Conservation (phyloP, 2,329 filamentous ascomycete species). For the Myriosclerotinia duriaeana region DNA sequence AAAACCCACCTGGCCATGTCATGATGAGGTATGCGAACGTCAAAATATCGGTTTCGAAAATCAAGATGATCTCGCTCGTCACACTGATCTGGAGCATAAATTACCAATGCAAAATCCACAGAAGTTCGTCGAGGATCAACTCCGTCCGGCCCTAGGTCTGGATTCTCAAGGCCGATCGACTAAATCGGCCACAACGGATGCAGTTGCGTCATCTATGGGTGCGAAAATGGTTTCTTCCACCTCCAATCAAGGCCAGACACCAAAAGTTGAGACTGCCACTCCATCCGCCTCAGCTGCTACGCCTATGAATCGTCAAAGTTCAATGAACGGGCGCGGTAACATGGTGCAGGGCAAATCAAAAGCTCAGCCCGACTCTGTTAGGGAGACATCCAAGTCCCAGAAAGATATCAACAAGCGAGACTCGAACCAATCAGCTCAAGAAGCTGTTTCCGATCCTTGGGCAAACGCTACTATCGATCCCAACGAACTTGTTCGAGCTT, state of each 20-base stretch:
- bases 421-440: slow-evolving; percentile 36
- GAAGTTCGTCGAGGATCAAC: slow-evolving; percentile 52
- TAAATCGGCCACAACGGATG: slow-evolving; percentile 24
- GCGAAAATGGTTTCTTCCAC: slow-evolving; percentile 36
- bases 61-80: slow-evolving; percentile 54
- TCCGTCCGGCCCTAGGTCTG: slow-evolving; percentile 52
- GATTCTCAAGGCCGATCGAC: slow-evolving; percentile 49
- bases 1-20: slow-evolving; percentile 44
- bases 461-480: slow-evolving; percentile 54
- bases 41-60: slow-evolving; percentile 51
- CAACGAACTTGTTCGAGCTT: slow-evolving; percentile 48
- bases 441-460: slow-evolving; percentile 40
- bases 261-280: slow-evolving; percentile 42
- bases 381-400: slow-evolving; percentile 32
- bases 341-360: slow-evolving; percentile 29
- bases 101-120: slow-evolving; percentile 56
- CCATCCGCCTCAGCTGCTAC: slow-evolving; percentile 43
- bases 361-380: slow-evolving; percentile 26
- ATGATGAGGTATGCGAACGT: slow-evolving; percentile 56
- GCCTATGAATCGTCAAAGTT: slow-evolving; percentile 50
- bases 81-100: slow-evolving; percentile 59
- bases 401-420: slow-evolving; percentile 34
- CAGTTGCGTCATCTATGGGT: slow-evolving; percentile 41
- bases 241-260: slow-evolving; percentile 46
- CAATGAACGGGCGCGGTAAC: slow-evolving; percentile 54